Evolutionary conservation across 345 rosid species (phyloP), one percentile per base, ranked within the genome.

Genomic region (Lumnitzera racemosa): DNA sequence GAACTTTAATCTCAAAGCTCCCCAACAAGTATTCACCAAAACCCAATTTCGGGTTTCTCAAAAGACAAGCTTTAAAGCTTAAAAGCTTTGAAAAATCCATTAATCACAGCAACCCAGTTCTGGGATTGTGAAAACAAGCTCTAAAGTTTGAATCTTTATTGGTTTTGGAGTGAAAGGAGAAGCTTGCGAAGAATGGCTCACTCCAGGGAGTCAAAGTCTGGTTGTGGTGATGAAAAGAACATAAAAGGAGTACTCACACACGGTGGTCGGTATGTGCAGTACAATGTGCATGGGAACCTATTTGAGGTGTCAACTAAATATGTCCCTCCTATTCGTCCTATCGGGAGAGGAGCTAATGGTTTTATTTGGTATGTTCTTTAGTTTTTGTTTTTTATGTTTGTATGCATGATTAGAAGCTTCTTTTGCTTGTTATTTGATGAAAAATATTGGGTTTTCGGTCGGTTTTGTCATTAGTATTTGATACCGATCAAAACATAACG

Each of bases 221-320:
- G 20, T 20, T 20, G 20, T 20, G 20, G 20, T 20, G 73, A 71
- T 25, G 73, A 64, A 31, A 67, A 64, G 69, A 72, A 64, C 63
- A 66, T 82, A 70, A 80, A 72, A 57, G 94, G 90, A 17, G 74
- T 72, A 36, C 84, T 61, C 24, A 84, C 86, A 13, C 83, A 87
- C 51, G 88, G 90, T 23, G 94, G 94, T 16, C 75, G 78, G 51
- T 87, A 87, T 58, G 75, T 80, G 6, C 88, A 81, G 72, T 87
- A 87, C 72, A 83, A 87, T 61, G 86, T 87, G 49, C 75, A 78
- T 51, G 92, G 92, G 17, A 86, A 76, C 74, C 67, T 81, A 63
- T 86, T 86, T 56, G 92, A 83, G 78, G 88, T 87, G 16, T 76
- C 87, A 49, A 70, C 79, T 59, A 84, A 87, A 83, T 87, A 87